Evolutionary conservation across 306 rosid species (phyloP), one percentile per base, ranked within the genome.

Genomic region (Lathyrus sativus): DNA sequence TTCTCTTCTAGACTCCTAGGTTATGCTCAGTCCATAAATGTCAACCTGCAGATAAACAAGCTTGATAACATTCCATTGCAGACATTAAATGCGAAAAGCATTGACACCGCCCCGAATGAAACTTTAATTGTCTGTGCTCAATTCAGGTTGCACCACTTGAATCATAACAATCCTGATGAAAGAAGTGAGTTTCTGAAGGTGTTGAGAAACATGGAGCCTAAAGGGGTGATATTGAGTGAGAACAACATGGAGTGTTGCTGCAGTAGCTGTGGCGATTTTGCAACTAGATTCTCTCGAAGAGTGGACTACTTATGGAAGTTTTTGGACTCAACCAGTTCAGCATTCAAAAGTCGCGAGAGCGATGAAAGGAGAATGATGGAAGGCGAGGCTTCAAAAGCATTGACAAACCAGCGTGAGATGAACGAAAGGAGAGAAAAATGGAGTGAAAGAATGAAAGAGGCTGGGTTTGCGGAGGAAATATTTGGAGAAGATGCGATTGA

Each of bases 321-420:
- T 59, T 69, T 92, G 68, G 98, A 92, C 50, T 89, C 98, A 8
- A 92, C 88, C 0, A 89, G 96, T 79, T 42, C 77, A 0, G 93
- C 96, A 0, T 92, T 89, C 84, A 89, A 89, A 75, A 88, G 91
- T 0, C 75, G 90, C 1, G 98, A 89, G 74, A 86, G 88, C 9
- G 88, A 86, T 1, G 96, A 89, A 55, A 85, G 98, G 78, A 85
- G 85, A 15, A 53, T 92, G 85, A 89, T 92, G 96, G 98, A 92
- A 76, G 96, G 91, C 3, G 96, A 92, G 79, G 96, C 96, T 0
- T 92, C 98, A 2, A 89, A 80, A 68, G 92, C 81, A 7, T 49
- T 92, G 88, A 83, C 77, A 4, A 85, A 80, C 73, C 58, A 53
- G 35, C 62, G 88, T 0, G 93, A 85, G 82, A 89, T 86, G 96